Evolutionary conservation across 2,329 filamentous ascomycete species (phyloP).

Genomic region (Aspergillus sp.): DNA sequence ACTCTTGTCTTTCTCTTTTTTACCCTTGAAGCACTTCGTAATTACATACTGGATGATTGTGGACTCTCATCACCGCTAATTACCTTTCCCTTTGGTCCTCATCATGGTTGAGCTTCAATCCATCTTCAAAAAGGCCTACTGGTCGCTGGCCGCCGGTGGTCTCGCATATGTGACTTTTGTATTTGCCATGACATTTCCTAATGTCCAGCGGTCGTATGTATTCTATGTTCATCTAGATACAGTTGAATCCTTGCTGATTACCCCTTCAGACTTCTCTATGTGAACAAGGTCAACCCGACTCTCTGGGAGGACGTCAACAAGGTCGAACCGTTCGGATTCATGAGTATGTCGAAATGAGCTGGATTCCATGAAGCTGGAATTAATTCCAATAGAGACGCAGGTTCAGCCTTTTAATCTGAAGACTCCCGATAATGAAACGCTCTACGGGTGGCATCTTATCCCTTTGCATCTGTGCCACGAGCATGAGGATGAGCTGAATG

Average conservation of each 20-base stretch:
- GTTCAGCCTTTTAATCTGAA: constrained; percentile 77
- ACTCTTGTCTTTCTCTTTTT: too few species aligned
- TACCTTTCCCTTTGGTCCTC: constrained; percentile 1
- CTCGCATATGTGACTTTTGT: constrained; percentile 64
- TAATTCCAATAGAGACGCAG: constrained; percentile 63
- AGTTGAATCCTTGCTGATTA: not conserved
- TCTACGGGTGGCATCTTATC: constrained; percentile 89
- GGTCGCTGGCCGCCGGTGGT: constrained; percentile 55
- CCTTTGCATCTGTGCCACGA: constrained; percentile 71
- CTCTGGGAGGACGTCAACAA: constrained; percentile 69
- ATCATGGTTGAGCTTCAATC: constrained; percentile 37
- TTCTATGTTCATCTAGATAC: not conserved
- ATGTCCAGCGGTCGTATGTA: constrained; percentile 74
- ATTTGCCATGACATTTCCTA: constrained; percentile 61
- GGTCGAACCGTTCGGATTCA: constrained; percentile 81
- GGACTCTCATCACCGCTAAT: not conserved
- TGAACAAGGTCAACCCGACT: constrained; percentile 70
- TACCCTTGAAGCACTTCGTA: too few species aligned
- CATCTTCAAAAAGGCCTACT: constrained; percentile 50
- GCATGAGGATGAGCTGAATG: constrained; percentile 60
- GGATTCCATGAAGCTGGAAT: constrained; percentile 2
- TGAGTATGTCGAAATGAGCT: constrained; percentile 51
- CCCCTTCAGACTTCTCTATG: constrained; percentile 67
- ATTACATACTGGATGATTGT: not conserved
- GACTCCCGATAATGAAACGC: constrained; percentile 68